Conservation (phyloP, 345 rosid species). For the Rhodomyrtus tomentosa region DNA sequence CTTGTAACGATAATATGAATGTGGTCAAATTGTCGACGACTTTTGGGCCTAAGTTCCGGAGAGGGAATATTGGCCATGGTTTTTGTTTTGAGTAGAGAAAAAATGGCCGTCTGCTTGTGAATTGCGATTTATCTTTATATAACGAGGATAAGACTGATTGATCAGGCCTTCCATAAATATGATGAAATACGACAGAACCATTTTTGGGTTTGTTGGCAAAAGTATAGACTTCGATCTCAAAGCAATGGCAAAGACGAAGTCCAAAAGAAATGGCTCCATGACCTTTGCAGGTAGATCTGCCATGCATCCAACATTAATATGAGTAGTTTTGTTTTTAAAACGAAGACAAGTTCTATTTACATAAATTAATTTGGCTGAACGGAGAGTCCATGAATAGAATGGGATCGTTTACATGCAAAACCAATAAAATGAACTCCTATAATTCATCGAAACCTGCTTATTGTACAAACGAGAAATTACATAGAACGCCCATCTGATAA, state of each 20-base stretch:
- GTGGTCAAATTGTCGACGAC: too few relatives aligned
- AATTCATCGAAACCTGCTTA: neutral
- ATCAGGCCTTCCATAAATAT: too few relatives aligned
- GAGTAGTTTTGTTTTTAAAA: neutral
- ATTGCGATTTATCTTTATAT: too few relatives aligned
- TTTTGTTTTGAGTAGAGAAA: too few relatives aligned
- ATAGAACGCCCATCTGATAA: neutral
- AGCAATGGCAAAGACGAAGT: neutral
- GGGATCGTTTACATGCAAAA: neutral
- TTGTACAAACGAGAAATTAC: neutral
- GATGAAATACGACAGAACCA: too few relatives aligned
- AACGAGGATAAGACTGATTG: too few relatives aligned
- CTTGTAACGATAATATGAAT: too few relatives aligned
- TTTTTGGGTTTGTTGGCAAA: too few relatives aligned
- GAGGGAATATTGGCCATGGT: too few relatives aligned
- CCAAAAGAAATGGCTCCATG: neutral
- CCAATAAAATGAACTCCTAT: accelerated
- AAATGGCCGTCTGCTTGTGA: too few relatives aligned
- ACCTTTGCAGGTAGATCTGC: neutral
- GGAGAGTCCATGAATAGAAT: neutral
- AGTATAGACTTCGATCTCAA: too few relatives aligned
- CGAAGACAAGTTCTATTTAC: neutral
- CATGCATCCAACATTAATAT: neutral
- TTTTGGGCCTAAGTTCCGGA: too few relatives aligned
- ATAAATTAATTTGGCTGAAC: neutral